phyloP scores from a whole-genome alignment of 2,329 filamentous ascomycete genomes.

The Aspergillus thermomutatus region DNA sequence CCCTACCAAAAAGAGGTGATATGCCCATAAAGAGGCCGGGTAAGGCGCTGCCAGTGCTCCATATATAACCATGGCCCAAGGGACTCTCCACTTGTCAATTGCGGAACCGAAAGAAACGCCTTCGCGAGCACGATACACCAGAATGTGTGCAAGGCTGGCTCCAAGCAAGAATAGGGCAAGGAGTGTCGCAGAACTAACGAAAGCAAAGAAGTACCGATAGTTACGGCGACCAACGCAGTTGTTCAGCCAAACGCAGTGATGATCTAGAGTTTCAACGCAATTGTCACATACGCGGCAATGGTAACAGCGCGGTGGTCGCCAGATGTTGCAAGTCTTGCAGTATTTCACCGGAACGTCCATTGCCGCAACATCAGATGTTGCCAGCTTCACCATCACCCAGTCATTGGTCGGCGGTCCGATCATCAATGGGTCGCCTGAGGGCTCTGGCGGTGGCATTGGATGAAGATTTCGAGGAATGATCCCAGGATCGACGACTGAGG shows the following conservation, averaged over 20 bases:
- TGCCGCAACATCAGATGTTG: constrained; percentile 69
- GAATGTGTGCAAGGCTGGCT: constrained; percentile 74
- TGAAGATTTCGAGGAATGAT: constrained; percentile 92
- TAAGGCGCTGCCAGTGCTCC: constrained; percentile 72
- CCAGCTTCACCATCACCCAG: constrained; percentile 87
- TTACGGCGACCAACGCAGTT: constrained; percentile 97
- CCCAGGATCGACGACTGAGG: constrained; percentile 86
- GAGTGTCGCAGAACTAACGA: constrained; percentile 75
- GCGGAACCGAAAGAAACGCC: constrained; percentile 64
- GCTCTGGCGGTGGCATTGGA: constrained; percentile 71
- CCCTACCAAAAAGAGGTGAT: constrained; percentile 87
- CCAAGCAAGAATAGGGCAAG: constrained; percentile 73
- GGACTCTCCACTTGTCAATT: constrained; percentile 68
- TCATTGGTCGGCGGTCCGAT: constrained; percentile 84
- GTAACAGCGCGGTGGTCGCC: constrained; percentile 91
- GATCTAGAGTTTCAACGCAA: constrained; percentile 94
- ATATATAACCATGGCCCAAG: constrained; percentile 87
- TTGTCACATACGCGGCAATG: constrained; percentile 97
- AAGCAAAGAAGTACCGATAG: constrained; percentile 96
- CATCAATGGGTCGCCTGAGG: constrained; percentile 75
- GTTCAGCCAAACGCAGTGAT: constrained; percentile 98
- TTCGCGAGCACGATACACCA: constrained; percentile 65
- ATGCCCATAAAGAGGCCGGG: constrained; percentile 76
- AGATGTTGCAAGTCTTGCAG: constrained; percentile 96
- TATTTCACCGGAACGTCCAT: constrained; percentile 99